A percentile compares a stretch with the other conserved stretches of the same genome.
Evolutionary conservation across 148 eudicot genomes (phyloP).

Genomic region (Silene uniflora): DNA sequence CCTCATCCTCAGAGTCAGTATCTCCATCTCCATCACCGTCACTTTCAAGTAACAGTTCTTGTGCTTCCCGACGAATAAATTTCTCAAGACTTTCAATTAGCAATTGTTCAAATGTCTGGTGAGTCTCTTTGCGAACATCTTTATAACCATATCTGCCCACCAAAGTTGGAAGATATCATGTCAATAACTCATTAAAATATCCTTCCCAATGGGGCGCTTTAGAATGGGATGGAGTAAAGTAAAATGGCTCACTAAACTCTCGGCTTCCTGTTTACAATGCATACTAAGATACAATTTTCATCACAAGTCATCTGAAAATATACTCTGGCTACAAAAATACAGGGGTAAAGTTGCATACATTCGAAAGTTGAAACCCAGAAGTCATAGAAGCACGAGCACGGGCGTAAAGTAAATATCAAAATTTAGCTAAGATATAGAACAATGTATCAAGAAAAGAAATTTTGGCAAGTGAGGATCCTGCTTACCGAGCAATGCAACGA

Average conservation of each 20-base stretch:
- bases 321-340: neutral
- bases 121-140: conserved; percentile 90
- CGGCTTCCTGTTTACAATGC: neutral
- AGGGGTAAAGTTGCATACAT: neutral
- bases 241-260: neutral
- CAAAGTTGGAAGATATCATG: conserved; percentile 8
- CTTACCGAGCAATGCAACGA: conserved; percentile 95
- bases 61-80: conserved; percentile 82
- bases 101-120: conserved; percentile 74
- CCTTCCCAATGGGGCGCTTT: too few relatives aligned
- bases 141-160: conserved; percentile 91
- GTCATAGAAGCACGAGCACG: too few relatives aligned
- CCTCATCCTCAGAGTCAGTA: conserved; percentile 56
- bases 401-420: too few relatives aligned
- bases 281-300: neutral
- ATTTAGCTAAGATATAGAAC: neutral
- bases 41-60: conserved; percentile 76
- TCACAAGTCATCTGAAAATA: neutral
- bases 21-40: conserved; percentile 62
- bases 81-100: conserved; percentile 90
- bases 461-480: neutral
- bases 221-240: neutral
- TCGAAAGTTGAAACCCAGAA: too few relatives aligned
- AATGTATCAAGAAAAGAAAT: neutral
- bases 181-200: neutral